Percentiles rank a stretch among this genome's conserved stretches.
phyloP scores from a whole-genome alignment of 2,329 filamentous ascomycete species.

The Fragosphaeria purpurea region DNA sequence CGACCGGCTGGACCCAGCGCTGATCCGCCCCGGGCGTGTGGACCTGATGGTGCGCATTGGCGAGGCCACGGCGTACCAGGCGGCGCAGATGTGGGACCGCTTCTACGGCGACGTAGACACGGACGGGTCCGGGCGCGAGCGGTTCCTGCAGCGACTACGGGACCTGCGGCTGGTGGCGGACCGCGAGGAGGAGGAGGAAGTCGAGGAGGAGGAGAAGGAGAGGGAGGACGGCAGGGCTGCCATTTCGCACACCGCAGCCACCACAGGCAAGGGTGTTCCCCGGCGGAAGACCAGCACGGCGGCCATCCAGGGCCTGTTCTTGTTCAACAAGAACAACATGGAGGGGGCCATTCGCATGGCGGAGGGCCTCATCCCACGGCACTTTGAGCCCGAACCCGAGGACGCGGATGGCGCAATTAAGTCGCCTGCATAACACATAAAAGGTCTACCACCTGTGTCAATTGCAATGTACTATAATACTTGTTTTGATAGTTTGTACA shows the following conservation, averaged over 20 bases:
- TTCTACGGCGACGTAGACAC: conserved; percentile 81
- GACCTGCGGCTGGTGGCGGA: conserved; percentile 54
- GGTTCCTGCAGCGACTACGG: conserved; percentile 62
- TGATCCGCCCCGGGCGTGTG: conserved; percentile 83
- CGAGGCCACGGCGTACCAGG: conserved; percentile 78
- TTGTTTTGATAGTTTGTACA: too few species aligned
- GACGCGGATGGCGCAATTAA: conserved; percentile 31
- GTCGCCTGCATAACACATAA: conserved; percentile 20
- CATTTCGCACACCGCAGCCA: too few species aligned
- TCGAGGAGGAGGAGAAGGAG: neutral
- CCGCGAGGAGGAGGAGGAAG: conserved; percentile 35
- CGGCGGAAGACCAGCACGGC: conserved; percentile 66
- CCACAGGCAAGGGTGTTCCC: conserved; percentile 18
- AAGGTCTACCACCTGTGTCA: too few species aligned
- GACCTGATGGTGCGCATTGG: conserved; percentile 89
- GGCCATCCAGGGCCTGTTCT: conserved; percentile 83
- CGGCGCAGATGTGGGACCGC: conserved; percentile 79
- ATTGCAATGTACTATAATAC: too few species aligned
- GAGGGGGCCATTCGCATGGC: conserved; percentile 77
- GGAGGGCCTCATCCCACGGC: conserved; percentile 51
- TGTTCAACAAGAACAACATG: conserved; percentile 90
- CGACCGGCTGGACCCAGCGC: conserved; percentile 75
- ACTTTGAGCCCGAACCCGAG: conserved; percentile 39
- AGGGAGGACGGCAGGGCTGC: too few species aligned
- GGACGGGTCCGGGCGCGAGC: conserved; percentile 49